Conservation (phyloP, 306 rosid species). For the Amphicarpaea edgeworthii region DNA sequence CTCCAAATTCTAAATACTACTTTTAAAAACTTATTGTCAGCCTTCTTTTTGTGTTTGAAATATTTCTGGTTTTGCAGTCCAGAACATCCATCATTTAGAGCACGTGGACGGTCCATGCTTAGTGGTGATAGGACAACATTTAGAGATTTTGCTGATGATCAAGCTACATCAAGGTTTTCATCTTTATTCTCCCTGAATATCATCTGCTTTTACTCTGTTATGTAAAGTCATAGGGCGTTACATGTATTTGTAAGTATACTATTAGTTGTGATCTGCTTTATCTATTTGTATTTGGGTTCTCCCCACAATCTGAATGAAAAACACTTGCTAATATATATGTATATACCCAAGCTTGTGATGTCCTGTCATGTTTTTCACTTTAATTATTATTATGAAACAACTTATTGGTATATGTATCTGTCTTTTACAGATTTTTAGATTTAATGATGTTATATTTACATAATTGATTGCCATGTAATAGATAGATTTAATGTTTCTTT, state of each 20-base stretch:
- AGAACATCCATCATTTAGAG: constrained; percentile 92
- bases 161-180: constrained; percentile 85
- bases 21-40: constrained; percentile 27
- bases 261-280: constrained; percentile 5
- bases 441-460: constrained; percentile 26
- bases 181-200: constrained; percentile 43
- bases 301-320: constrained; percentile 24
- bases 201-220: constrained; percentile 28
- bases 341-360: constrained; percentile 22
- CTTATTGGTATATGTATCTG: constrained; percentile 15
- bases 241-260: not conserved
- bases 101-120: constrained; percentile 93
- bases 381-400: constrained; percentile 2
- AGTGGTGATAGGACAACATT: constrained; percentile 88
- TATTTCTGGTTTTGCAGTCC: constrained; percentile 78
- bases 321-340: not conserved
- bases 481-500: constrained; percentile 2
- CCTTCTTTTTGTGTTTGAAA: constrained; percentile 35
- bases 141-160: constrained; percentile 86
- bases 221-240: constrained; percentile 19
- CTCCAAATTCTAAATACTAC: constrained; percentile 22
- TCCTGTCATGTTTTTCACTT: constrained; percentile 21
- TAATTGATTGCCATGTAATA: not conserved
- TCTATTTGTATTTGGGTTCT: not conserved
- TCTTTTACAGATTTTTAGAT: constrained; percentile 2